Conservation (phyloP, 2,329 filamentous ascomycete genomes). For the Hymenoscyphus salicellus region DNA sequence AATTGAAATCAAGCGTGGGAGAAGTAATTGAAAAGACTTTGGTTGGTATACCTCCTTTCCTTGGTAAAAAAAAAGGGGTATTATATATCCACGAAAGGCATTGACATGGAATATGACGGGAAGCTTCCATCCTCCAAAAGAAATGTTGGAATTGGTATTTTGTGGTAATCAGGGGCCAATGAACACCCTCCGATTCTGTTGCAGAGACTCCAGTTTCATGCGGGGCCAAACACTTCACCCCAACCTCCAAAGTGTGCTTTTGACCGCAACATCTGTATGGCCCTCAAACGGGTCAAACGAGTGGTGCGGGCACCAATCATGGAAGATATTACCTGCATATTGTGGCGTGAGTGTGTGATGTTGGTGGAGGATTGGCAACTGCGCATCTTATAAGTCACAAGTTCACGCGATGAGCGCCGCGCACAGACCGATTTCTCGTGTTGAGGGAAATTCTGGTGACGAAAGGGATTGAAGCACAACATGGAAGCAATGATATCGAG, state of each 20-base stretch:
- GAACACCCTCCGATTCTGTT: background rate
- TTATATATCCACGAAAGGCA: background rate
- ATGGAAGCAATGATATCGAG: too few species aligned
- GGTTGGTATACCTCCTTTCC: background rate
- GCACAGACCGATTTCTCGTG: too few species aligned
- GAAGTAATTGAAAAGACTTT: background rate
- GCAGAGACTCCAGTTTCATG: background rate
- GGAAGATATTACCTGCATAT: background rate
- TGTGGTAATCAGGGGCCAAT: background rate
- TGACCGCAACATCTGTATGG: too few species aligned
- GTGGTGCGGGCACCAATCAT: background rate
- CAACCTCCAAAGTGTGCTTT: too few species aligned
- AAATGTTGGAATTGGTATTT: background rate
- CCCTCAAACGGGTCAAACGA: too few species aligned
- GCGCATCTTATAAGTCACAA: too few species aligned
- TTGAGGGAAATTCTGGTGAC: too few species aligned
- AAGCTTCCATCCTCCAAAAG: background rate
- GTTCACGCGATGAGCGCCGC: too few species aligned
- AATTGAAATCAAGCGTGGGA: background rate
- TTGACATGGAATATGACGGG: background rate
- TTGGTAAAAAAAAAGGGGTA: background rate
- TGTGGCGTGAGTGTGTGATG: too few species aligned
- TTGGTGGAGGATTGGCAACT: too few species aligned
- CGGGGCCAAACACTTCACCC: too few species aligned
- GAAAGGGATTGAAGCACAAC: too few species aligned